Evolutionary conservation across 306 rosid genomes (phyloP).

Genomic region (Neltuma alba): DNA sequence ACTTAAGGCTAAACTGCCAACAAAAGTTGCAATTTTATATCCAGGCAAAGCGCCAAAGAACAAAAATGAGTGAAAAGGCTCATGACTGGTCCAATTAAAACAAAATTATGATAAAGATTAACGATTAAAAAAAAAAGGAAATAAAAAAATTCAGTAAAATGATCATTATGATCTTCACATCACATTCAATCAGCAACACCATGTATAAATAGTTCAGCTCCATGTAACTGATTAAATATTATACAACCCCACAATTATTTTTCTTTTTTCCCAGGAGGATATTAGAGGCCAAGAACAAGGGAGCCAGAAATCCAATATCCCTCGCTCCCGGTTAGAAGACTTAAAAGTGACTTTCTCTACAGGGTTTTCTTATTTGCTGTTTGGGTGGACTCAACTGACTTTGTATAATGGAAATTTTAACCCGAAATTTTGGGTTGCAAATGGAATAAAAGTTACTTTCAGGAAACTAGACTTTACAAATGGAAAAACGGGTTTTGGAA

Average conservation of each 20-base stretch:
- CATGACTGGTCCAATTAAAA: neutral
- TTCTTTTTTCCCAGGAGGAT: neutral
- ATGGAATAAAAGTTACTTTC: neutral
- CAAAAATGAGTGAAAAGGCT: neutral
- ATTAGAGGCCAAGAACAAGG: neutral
- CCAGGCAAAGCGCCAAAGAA: neutral
- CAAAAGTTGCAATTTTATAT: neutral
- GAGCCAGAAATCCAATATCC: neutral
- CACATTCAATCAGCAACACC: constrained; percentile 9
- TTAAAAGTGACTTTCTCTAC: neutral
- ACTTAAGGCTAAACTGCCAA: neutral
- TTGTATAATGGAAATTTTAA: neutral
- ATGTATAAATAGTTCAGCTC: neutral
- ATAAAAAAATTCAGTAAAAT: neutral
- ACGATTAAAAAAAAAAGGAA: neutral
- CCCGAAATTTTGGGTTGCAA: neutral
- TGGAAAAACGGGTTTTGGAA: neutral
- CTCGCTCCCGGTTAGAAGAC: neutral
- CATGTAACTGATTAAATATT: neutral
- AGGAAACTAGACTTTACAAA: neutral
- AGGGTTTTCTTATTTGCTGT: neutral
- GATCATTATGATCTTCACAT: neutral
- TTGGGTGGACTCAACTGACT: neutral
- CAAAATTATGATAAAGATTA: neutral
- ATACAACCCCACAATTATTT: neutral